phyloP scores from a whole-genome alignment of 139 green algal species.

The Chlamydomonas incerta region DNA sequence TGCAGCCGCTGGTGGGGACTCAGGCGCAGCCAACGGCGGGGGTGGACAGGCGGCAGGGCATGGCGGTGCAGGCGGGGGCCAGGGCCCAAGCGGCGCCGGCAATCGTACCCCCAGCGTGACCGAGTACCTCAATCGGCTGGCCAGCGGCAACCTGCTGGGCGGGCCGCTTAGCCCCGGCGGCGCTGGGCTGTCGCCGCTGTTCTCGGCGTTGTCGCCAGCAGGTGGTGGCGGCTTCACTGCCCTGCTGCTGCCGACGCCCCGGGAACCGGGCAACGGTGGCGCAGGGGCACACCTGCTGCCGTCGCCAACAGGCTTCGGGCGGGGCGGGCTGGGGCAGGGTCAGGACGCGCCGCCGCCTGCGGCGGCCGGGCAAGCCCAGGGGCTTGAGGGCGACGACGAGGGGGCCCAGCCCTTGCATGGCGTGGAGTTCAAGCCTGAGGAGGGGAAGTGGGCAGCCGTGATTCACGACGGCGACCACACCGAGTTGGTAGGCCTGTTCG shows the following conservation, averaged over 20 bases:
- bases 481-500: slow-evolving; percentile 35
- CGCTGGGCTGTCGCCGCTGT: slow-evolving; percentile 2
- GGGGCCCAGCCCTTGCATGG: not conserved
- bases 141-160: not conserved
- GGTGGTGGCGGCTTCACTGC: slow-evolving; percentile 30
- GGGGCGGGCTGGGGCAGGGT: not conserved
- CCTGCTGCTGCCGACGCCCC: slow-evolving; percentile 29
- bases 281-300: not conserved
- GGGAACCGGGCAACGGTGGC: not conserved
- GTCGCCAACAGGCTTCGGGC: not conserved
- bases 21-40: not conserved
- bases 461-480: not conserved
- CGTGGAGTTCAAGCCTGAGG: slow-evolving; percentile 32
- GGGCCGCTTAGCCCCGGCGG: slow-evolving; percentile 2
- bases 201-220: slow-evolving; percentile 13
- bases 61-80: not conserved
- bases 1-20: not conserved
- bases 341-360: no score
- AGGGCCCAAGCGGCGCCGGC: not conserved
- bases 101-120: not conserved
- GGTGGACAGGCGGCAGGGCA: not conserved
- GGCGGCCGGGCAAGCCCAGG: no score
- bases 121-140: slow-evolving; percentile 17
- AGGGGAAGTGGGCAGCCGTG: slow-evolving; percentile 25
- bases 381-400: no score